These are phyloP conservation scores for Ustilago hordei DNA, from an alignment of 1,284 basidiomycete species.

Conservation along the genomic window DNA sequence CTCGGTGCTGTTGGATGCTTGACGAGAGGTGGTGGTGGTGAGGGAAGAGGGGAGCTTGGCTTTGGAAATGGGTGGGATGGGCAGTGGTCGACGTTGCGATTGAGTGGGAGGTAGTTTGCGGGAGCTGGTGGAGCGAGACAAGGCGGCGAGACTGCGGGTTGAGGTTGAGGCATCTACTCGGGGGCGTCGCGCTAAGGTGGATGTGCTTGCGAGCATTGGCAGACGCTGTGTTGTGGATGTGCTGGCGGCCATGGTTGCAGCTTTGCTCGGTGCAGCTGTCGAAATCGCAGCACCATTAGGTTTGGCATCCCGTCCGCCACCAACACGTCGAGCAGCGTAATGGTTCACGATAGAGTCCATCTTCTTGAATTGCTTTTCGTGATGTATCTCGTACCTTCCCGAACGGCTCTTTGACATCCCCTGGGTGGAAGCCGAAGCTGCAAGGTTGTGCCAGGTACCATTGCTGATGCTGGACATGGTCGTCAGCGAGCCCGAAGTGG, in stretches of 20 bases:
- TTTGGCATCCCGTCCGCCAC: conserved; percentile 13
- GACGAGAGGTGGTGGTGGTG: conserved; percentile 11
- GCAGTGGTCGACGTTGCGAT: conserved; percentile 29
- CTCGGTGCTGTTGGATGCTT: conserved; percentile 18
- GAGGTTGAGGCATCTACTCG: conserved; percentile 43
- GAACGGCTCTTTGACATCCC: conserved; percentile 39
- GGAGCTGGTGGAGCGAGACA: conserved; percentile 25
- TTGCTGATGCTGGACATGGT: conserved; percentile 39
- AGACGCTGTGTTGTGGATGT: conserved; percentile 10
- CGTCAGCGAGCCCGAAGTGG: conserved; percentile 30
- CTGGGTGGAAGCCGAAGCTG: conserved; percentile 29
- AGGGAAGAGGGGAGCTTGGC: conserved; percentile 19
- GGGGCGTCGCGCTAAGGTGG: conserved; percentile 10
- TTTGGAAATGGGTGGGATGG: conserved; percentile 26
- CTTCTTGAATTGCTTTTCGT: conserved; percentile 52
- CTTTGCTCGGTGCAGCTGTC: conserved; percentile 1
- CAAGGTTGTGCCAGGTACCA: conserved; percentile 26
- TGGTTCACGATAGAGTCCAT: conserved; percentile 61
- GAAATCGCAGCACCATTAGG: background rate
- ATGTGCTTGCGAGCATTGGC: background rate
- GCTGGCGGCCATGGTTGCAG: conserved; percentile 13
- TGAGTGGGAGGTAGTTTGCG: conserved; percentile 13
- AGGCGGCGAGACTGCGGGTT: conserved; percentile 35
- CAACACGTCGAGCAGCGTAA: conserved; percentile 51
- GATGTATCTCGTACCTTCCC: conserved; percentile 49